Evolutionary conservation across 257 asterid species (phyloP).

Genomic region (Avicennia marina): DNA sequence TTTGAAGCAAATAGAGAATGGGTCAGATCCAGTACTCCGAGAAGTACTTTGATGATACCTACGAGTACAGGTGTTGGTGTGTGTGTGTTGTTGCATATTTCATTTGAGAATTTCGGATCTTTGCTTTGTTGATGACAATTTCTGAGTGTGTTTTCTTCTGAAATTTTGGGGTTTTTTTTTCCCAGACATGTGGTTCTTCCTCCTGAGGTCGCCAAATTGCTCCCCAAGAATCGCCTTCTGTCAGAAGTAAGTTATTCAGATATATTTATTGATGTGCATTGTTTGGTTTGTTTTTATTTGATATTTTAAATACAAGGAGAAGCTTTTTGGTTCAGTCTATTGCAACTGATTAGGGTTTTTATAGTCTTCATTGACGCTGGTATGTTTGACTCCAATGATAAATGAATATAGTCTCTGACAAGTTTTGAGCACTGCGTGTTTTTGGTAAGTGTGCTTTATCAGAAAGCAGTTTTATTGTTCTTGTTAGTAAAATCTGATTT

Average conservation of each 20-base stretch:
- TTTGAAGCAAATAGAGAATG: slow-evolving; percentile 21
- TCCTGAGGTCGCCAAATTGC: slow-evolving; percentile 42
- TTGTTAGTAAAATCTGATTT: no score
- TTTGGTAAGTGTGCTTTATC: no score
- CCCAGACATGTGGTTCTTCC: slow-evolving; percentile 59
- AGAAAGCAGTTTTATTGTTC: no score
- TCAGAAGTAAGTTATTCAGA: slow-evolving; percentile 23
- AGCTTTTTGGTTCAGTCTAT: background rate
- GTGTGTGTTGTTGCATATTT: background rate
- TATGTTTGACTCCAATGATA: no score
- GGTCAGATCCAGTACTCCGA: slow-evolving; percentile 63
- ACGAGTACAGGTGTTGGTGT: slow-evolving; percentile 48
- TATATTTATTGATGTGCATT: background rate
- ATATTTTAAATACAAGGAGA: background rate
- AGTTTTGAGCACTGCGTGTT: no score
- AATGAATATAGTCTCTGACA: no score
- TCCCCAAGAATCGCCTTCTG: slow-evolving; percentile 51
- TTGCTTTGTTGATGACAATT: background rate
- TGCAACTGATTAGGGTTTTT: background rate
- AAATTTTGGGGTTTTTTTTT: no score
- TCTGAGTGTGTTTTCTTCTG: background rate
- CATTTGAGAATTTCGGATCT: background rate
- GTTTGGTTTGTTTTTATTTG: background rate
- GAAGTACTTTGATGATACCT: slow-evolving; percentile 48
- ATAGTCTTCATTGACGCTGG: background rate